Evolutionary conservation across 2,329 filamentous ascomycete genomes (phyloP), one percentile per base, ranked within the genome.

Genomic region (Exophiala phaeomuriformis): DNA sequence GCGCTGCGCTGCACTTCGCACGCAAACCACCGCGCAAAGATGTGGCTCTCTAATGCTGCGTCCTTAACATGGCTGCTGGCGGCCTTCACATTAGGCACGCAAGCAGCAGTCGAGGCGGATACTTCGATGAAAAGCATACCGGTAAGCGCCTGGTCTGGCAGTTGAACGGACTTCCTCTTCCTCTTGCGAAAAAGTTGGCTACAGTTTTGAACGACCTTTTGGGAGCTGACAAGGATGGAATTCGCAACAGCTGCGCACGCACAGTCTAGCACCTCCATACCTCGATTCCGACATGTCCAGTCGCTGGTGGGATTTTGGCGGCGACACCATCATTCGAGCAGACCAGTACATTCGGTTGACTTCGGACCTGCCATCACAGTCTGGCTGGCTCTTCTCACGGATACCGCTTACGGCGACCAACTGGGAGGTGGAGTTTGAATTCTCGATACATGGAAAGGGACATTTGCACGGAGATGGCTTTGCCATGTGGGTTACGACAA

Each of bases 241-340:
- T 27, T 28, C 28, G 8, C 30, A 9, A 33, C 71, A 94, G 87
- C 78, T 95, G 67, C 83, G 88, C 68, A 95, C 90, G 66, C 90
- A 95, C 72, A 91, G 85, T 66, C 78, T 95, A 58, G 75, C 80
- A 69, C 80, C 86, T 78, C 93, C 93, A 58, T 98, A 96, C 73
- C 83, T 98, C 64, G 93, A 98, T 74, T 93, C 90, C 57, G 93
- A 97, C 71, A 90, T 97, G 85, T 87, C 94, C 75, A 95, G 88
- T 75, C 85, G 93, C 69, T 98, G 93, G 91, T 98, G 91, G 74
- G 93, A 98, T 75, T 98, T 94, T 80, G 93, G 93, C 68, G 93
- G 91, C 68, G 90, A 95, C 74, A 89, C 91, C 39, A 85, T 98
- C 65, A 80, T 96, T 66, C 78, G 83, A 61, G 79, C 82, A 58